Evolutionary conservation across 768 basidiomycete genomes (phyloP), one percentile per base, ranked within the genome.

Genomic region (Rhizopogon sp.): DNA sequence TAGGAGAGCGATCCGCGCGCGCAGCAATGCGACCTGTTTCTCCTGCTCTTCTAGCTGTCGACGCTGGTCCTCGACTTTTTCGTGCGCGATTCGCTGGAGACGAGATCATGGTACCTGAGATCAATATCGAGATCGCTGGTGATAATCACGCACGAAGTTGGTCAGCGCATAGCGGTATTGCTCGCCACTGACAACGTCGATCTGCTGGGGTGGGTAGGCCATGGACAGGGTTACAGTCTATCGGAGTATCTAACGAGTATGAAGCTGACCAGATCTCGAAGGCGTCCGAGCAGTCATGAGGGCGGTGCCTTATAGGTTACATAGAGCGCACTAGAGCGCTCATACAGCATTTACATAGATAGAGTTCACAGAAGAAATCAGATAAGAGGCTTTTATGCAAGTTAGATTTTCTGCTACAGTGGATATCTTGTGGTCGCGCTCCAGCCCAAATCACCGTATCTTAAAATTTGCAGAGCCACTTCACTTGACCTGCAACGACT

Each of bases 1-100:
- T 46, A 93, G 76, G 6, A 84, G 68, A 7, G 82, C 77, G 60
- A 94, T 90, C 39, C 89, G 82, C 2, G 78, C 78, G 43, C 87
- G 77, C 28, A 93, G 77, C 40, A 77, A 73, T 1, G 89, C 92
- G 43, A 93, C 85, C 66, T 92, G 89, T 58, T 82, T 76, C 59
- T 93, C 91, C 66, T 92, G 90, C 66, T 90, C 87, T 64, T 90
- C 86, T 20, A 93, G 79, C 64, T 93, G 89, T 11, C 64, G 64
- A 10, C 90, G 76, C 66, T 93, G 90, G 61, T 87, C 81, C 68
- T 93, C 90, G 60, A 93, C 90, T 69, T 88, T 91, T 69, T 92
- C 86, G 74, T 93, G 90, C 29, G 90, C 90, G 66, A 92, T 88
- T 52, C 88, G 81, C 90, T 90, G 65, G 16, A 31, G 31, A 33